Conservation (phyloP, 2,329 filamentous ascomycete genomes). For the Colletotrichum tanaceti region DNA sequence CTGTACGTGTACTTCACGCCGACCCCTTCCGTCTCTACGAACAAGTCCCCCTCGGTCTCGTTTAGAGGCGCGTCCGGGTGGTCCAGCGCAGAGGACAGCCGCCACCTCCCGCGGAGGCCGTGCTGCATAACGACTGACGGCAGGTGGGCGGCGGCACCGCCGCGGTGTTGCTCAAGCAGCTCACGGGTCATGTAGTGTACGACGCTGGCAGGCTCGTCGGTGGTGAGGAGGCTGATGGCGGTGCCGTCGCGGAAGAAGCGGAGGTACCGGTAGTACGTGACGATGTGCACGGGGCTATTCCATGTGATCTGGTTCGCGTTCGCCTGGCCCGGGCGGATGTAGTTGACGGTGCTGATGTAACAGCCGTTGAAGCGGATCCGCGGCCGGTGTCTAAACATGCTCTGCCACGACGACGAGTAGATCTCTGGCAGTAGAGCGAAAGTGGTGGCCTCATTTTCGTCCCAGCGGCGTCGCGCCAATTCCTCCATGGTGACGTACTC, state of each 20-base stretch:
- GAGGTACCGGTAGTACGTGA: constrained; percentile 97
- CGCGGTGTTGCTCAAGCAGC: constrained; percentile 64
- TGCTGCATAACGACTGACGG: constrained; percentile 72
- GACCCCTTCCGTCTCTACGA: constrained; percentile 88
- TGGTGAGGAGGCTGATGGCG: constrained; percentile 82
- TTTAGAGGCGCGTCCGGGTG: constrained; percentile 45
- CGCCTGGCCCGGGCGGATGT: constrained; percentile 83
- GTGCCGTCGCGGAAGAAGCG: constrained; percentile 94
- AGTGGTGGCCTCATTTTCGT: constrained; percentile 52
- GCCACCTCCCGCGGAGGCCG: constrained; percentile 65
- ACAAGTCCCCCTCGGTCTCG: constrained; percentile 74
- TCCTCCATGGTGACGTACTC: constrained; percentile 53
- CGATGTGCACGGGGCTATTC: constrained; percentile 87
- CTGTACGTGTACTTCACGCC: constrained; percentile 83
- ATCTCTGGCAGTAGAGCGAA: constrained; percentile 55
- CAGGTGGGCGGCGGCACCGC: constrained; percentile 48
- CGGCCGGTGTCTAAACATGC: constrained; percentile 84
- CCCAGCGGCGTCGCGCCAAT: constrained; percentile 49
- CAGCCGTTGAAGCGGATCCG: constrained; percentile 93
- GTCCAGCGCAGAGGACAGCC: constrained; percentile 53
- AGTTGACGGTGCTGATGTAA: constrained; percentile 98
- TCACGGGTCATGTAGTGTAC: constrained; percentile 85
- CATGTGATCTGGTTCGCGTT: constrained; percentile 79
- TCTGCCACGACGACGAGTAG: constrained; percentile 67
- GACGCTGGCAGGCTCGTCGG: constrained; percentile 84